Conservation (phyloP, 1,284 basidiomycete species). For the Ceratobasidium sp. region DNA sequence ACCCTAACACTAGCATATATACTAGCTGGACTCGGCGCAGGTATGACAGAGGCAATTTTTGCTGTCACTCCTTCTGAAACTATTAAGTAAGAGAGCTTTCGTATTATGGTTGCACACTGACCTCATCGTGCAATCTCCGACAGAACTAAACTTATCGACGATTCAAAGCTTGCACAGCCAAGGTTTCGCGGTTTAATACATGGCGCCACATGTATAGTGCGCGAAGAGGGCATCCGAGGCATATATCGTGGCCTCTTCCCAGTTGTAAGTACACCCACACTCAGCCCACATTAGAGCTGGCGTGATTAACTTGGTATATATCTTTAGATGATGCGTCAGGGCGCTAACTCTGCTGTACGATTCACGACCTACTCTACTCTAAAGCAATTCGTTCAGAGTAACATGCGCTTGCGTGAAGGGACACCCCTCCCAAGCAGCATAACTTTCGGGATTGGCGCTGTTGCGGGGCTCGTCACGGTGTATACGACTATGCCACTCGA, state of each 20-base stretch:
- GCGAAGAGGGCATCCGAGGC: slow-evolving; percentile 78
- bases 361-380: slow-evolving; percentile 96
- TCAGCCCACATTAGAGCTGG: neutral
- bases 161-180: slow-evolving; percentile 86
- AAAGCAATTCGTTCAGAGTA: slow-evolving; percentile 92
- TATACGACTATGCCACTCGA: slow-evolving; percentile 95
- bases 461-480: slow-evolving; percentile 95
- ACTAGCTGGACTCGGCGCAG: slow-evolving; percentile 91
- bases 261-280: slow-evolving; percentile 71
- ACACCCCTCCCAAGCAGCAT: slow-evolving; percentile 79
- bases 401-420: slow-evolving; percentile 83
- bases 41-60: slow-evolving; percentile 93
- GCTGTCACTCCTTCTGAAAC: slow-evolving; percentile 98
- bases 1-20: slow-evolving; percentile 13
- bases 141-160: slow-evolving; percentile 98
- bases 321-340: slow-evolving; percentile 93
- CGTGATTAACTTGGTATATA: neutral
- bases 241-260: slow-evolving; percentile 95
- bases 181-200: slow-evolving; percentile 91
- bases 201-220: slow-evolving; percentile 85
- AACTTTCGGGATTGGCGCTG: slow-evolving; percentile 94
- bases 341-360: slow-evolving; percentile 96
- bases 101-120: neutral
- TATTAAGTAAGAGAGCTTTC: slow-evolving; percentile 81
- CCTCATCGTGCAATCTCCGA: slow-evolving; percentile 1